phyloP scores from a whole-genome alignment of 129 eudicot species.

The Pittosporum tobira region DNA sequence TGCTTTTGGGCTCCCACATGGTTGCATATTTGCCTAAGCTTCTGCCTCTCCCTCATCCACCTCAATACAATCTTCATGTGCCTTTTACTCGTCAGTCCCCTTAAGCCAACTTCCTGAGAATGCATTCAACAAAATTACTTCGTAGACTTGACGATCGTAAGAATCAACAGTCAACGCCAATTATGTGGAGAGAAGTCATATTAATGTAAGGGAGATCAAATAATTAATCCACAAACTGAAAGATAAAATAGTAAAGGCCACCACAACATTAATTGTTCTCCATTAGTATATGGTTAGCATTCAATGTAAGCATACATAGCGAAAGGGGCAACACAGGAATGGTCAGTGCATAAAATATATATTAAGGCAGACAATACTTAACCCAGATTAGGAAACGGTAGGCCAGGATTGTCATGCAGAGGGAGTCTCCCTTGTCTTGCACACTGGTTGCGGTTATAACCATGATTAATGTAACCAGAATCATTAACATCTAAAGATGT shows the following conservation, averaged over 20 bases:
- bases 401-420: background rate
- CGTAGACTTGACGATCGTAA: too few relatives aligned
- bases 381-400: background rate
- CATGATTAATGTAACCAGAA: too few relatives aligned
- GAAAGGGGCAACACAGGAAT: background rate
- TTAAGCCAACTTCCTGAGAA: slow-evolving; percentile 75
- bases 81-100: slow-evolving; percentile 64
- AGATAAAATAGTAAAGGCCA: background rate
- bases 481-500: too few relatives aligned
- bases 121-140: background rate
- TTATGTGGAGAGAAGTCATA: background rate
- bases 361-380: too few relatives aligned
- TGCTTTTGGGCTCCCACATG: slow-evolving; percentile 81
- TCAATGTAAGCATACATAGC: background rate
- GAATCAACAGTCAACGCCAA: too few relatives aligned
- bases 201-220: background rate
- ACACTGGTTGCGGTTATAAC: too few relatives aligned
- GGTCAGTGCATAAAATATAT: background rate
- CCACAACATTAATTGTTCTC: background rate
- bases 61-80: slow-evolving; percentile 86
- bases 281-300: background rate
- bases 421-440: too few relatives aligned
- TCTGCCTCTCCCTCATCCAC: slow-evolving; percentile 98
- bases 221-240: background rate
- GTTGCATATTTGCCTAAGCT: slow-evolving; percentile 79